These are phyloP conservation scores for Pulchroboletus neoregius DNA, from an alignment of 1,284 basidiomycete species.

Conservation along the genomic window DNA sequence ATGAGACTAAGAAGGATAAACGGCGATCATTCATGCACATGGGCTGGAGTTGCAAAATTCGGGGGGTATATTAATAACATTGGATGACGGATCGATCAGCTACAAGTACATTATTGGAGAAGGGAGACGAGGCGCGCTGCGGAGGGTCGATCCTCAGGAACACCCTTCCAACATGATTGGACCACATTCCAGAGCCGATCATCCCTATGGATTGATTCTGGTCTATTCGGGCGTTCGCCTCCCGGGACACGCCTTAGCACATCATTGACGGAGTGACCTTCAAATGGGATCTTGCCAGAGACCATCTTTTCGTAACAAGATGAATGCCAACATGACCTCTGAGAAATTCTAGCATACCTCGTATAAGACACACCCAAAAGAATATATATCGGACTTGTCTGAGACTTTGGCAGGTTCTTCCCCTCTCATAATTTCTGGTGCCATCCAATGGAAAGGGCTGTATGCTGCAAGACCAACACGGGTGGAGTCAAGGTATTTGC, in stretches of 20 bases:
- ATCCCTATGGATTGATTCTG: constrained; percentile 3
- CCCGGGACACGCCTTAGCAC: constrained; percentile 1
- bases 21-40: not conserved
- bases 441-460: constrained; percentile 26
- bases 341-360: constrained; percentile 20
- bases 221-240: constrained; percentile 8
- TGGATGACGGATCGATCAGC: not conserved
- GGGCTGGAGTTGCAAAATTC: not conserved
- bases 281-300: constrained; percentile 26
- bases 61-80: not conserved
- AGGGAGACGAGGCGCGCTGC: constrained; percentile 8
- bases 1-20: not conserved
- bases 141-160: constrained; percentile 15
- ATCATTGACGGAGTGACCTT: not conserved
- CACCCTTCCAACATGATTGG: constrained; percentile 11
- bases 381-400: constrained; percentile 26
- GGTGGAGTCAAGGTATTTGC: constrained; percentile 25
- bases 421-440: constrained; percentile 26
- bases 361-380: constrained; percentile 32
- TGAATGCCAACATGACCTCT: not conserved
- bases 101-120: not conserved
- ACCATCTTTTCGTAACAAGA: constrained; percentile 20
- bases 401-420: constrained; percentile 15
- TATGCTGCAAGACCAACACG: constrained; percentile 16
- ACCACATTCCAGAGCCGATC: constrained; percentile 19